These are phyloP conservation scores for Colletotrichum australisinense DNA, from an alignment of 2,329 filamentous ascomycete genomes.

Conservation along the genomic window DNA sequence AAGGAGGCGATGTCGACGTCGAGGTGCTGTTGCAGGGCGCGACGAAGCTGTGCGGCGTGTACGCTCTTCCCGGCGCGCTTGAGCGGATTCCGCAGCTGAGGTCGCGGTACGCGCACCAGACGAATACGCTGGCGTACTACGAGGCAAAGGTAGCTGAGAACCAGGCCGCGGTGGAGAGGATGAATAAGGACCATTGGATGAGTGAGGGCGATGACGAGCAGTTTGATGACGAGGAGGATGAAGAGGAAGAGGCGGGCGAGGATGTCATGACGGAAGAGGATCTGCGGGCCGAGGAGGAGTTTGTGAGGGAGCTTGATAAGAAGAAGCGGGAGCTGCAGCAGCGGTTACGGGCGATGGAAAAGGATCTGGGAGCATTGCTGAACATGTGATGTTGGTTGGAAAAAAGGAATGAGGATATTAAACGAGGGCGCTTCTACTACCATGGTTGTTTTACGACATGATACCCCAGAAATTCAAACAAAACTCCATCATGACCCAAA, in stretches of 20 bases:
- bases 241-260: constrained; percentile 50
- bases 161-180: constrained; percentile 75
- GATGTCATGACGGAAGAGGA: constrained; percentile 74
- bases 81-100: constrained; percentile 82
- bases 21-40: constrained; percentile 87
- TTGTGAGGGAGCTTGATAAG: constrained; percentile 65
- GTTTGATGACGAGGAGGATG: constrained; percentile 54
- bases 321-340: constrained; percentile 68
- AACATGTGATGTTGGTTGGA: constrained; percentile 55
- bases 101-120: constrained; percentile 76
- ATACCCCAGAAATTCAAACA: constrained; percentile 21
- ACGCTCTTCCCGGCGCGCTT: constrained; percentile 81
- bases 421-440: constrained; percentile 2
- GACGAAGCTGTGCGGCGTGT: constrained; percentile 90
- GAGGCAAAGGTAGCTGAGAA: constrained; percentile 85
- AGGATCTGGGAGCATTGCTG: constrained; percentile 65
- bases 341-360: constrained; percentile 64
- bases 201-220: constrained; percentile 67
- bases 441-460: constrained; percentile 7
- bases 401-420: background rate
- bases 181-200: constrained; percentile 74
- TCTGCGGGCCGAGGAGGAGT: constrained; percentile 75
- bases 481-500: constrained; percentile 28
- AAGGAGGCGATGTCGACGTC: constrained; percentile 82
- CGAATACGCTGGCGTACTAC: constrained; percentile 81